Conservation (phyloP, 495 filamentous ascomycete species). For the Lophiostoma macrostomum region DNA sequence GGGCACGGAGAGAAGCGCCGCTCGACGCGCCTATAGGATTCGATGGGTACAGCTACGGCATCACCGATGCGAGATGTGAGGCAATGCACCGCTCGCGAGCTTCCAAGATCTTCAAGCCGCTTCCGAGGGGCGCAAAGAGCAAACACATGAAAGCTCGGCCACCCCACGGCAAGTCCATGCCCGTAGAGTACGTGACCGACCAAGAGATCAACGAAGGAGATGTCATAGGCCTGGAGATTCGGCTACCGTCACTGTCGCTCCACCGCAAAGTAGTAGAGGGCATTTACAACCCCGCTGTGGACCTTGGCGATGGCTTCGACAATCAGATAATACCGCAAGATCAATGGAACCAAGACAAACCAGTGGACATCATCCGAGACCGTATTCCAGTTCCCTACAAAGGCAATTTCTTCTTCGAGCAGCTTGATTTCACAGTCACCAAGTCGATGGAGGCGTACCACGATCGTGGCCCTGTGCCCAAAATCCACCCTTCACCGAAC, state of each 20-base stretch:
- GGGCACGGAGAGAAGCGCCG: constrained; percentile 83
- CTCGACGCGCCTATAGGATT: constrained; percentile 92
- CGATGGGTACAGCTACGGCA: constrained; percentile 93
- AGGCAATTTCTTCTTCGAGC: constrained; percentile 88
- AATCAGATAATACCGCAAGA: constrained; percentile 18
- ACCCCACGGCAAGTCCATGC: constrained; percentile 61
- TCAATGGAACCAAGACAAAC: constrained; percentile 34
- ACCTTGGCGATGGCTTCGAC: constrained; percentile 58
- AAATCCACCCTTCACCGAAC: constrained; percentile 60
- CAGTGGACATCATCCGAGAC: constrained; percentile 84
- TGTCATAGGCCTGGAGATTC: constrained; percentile 91
- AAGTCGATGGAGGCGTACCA: constrained; percentile 86
- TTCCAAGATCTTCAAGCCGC: constrained; percentile 70
- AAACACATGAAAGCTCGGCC: constrained; percentile 32
- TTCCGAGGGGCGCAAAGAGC: constrained; percentile 36
- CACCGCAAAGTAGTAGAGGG: constrained; percentile 88
- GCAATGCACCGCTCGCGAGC: constrained; percentile 92
- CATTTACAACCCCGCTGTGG: constrained; percentile 78
- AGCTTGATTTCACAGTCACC: constrained; percentile 82
- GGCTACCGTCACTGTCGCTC: constrained; percentile 74
- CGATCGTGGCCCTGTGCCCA: constrained; percentile 58
- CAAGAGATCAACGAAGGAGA: constrained; percentile 68
- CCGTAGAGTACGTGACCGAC: constrained; percentile 36
- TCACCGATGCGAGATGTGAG: constrained; percentile 84
- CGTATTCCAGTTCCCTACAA: constrained; percentile 93